Evolutionary conservation across 1,284 basidiomycete species (phyloP).

Genomic region (Retiboletus flavoniger): DNA sequence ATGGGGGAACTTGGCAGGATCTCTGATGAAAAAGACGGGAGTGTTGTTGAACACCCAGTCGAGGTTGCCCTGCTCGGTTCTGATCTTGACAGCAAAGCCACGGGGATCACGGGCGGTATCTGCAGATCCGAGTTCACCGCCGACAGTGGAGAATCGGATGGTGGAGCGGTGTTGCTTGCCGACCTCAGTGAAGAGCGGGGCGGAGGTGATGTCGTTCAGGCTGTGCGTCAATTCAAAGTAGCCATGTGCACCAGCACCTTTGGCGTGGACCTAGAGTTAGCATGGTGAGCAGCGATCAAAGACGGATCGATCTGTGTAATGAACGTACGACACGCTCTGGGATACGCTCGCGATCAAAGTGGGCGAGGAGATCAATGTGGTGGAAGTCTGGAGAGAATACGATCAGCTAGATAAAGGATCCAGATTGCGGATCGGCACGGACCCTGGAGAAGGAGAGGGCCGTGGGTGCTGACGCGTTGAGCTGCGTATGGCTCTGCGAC

Average conservation of each 20-base stretch:
- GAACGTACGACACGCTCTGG: conserved; percentile 83
- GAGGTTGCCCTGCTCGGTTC: conserved; percentile 86
- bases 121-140: conserved; percentile 83
- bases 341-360: conserved; percentile 93
- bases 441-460: conserved; percentile 87
- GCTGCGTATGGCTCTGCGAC: conserved; percentile 73
- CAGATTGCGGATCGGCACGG: conserved; percentile 14
- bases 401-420: conserved; percentile 9
- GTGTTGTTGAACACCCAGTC: conserved; percentile 95
- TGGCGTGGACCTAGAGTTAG: conserved; percentile 67
- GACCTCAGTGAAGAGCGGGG: conserved; percentile 67
- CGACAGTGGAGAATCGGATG: conserved; percentile 85
- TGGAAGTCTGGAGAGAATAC: conserved; percentile 57
- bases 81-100: conserved; percentile 90
- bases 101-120: conserved; percentile 92
- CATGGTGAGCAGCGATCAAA: conserved; percentile 9
- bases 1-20: conserved; percentile 83
- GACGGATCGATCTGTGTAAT: background rate
- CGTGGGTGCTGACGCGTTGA: conserved; percentile 72
- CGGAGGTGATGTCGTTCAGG: conserved; percentile 77
- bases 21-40: conserved; percentile 85
- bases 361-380: conserved; percentile 83
- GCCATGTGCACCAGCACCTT: conserved; percentile 90
- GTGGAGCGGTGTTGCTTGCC: conserved; percentile 74
- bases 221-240: conserved; percentile 85